Evolutionary conservation across 202 grass and related monocot species (phyloP), one percentile per base, ranked within the genome.

Genomic region (Eragrostis tef): DNA sequence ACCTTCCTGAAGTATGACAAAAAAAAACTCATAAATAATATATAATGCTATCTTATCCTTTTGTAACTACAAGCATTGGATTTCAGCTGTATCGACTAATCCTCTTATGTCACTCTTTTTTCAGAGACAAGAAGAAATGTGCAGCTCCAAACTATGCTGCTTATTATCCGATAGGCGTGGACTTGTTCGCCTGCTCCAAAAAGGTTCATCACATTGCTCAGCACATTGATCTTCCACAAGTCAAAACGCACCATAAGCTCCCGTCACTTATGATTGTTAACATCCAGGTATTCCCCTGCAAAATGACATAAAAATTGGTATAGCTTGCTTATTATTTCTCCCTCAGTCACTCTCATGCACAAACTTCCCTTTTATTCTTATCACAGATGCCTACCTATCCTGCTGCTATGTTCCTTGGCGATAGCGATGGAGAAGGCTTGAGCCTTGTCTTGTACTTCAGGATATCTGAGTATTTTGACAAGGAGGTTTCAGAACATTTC

Each of bases 181-280:
- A 98, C 83, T 81, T 98, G 84, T 98, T 93, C 84, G 73, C 93
- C 46, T 90, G 90, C 70, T 83, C 88, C 73, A 86, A 73, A 11
- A 98, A 98, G 62, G 79, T 98, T 50, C 86, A 91, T 45, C 92
- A 98, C 80, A 98, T 98, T 56, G 95, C 95, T 73, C 90, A 95
- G 72, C 80, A 98, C 81, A 81, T 98, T 20, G 95, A 95, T n/a
- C 87, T 98, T 71, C 95, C 95, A 50, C 85, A 88, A 27, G 78
- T 95, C 49, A 88, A 84, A 85, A 64, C 88, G 27, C 95, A 93
- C 45, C 82, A 91, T 44, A 93, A 87, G 79, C 85, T 98, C 64
- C 95, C 95, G 1, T 79, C 95, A 64, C 85, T 98, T 53, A 48
- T 95, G 17, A 91, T 98, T 69, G 88, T 94, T 67, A 98, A 98